A percentile compares a stretch with the other conserved stretches of the same genome.
These are phyloP conservation scores for Hyaloscypha hepaticicola DNA, from an alignment of 495 filamentous ascomycete genomes.

Conservation along the genomic window DNA sequence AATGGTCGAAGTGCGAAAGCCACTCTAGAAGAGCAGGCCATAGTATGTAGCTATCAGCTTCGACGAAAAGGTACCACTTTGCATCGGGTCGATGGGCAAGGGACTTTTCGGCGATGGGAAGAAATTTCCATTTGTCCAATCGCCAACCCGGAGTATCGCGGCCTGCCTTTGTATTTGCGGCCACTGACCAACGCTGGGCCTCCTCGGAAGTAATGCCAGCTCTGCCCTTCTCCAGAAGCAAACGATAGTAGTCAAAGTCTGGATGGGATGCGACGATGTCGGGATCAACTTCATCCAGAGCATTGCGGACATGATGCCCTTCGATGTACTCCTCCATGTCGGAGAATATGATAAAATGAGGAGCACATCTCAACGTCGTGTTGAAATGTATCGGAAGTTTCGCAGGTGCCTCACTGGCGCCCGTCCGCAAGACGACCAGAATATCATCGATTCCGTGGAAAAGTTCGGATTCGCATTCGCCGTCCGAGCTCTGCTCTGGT, in stretches of 20 bases:
- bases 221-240: neutral
- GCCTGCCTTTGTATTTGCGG: neutral
- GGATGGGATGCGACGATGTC: neutral
- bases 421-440: neutral
- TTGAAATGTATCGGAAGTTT: neutral
- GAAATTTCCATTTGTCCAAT: too few relatives aligned
- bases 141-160: neutral
- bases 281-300: neutral
- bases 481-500: neutral
- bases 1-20: too few relatives aligned
- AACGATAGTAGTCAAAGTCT: neutral
- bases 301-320: neutral
- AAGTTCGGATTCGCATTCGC: neutral
- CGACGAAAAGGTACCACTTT: too few relatives aligned
- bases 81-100: too few relatives aligned
- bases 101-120: too few relatives aligned
- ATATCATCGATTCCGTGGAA: neutral
- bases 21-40: too few relatives aligned
- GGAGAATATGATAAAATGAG: neutral
- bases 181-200: neutral
- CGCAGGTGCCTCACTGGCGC: neutral
- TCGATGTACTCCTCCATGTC: neutral
- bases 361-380: neutral
- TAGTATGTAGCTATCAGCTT: too few relatives aligned
- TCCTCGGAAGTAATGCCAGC: neutral